Base-by-base conservation (phyloP, 2,329 filamentous ascomycete genomes). In the Fusarium duplospermum region DNA sequence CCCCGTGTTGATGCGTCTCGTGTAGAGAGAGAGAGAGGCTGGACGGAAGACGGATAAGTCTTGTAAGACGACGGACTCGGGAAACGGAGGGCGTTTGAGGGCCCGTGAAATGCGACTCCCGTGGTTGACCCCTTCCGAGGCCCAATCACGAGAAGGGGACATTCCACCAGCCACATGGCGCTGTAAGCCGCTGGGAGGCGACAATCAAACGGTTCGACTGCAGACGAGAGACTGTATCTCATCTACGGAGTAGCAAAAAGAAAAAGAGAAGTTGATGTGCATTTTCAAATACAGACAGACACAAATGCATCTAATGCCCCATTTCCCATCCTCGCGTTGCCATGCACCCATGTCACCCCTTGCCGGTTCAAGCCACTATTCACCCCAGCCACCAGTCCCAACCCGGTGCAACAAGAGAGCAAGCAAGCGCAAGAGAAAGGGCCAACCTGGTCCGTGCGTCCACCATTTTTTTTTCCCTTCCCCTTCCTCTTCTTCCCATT, bases 51-150 rank as follows among this genome's bases (percentile, higher is more conserved):
- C 42, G 59, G 42, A 38, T 36, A 29, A 38, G 45, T 70, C 54
- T 45, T 65, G 71, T 65, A 47, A 74, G 67, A 71, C 61, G 33
- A 38, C 22, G 35, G 24, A 24, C 56, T 74, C 67, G 71, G 71
- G 62, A 65, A 61, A 69, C 60, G 57, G 59, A 71, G 60, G 45
- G 50, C 57, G 64, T 64, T 65, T 59, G 62, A 67, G 58, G 38
- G 35, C 67, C 60, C 60, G 60, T 73, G 24, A 56, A 56, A 56
- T 56, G 50, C 38, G 14, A 58, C 52, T 57, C 50, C 58, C 52
- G 59, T 61, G 66, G 62, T 67, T 57, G 38, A 70, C 61, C 65
- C 61, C 65, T 70, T 66, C 47, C 27, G 45, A 20, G 33, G 22
- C n/a, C 35, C 67, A 64, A 52, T 42, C 42, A 42, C 13, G 29